A percentile compares a stretch with the other conserved stretches of the same genome.
phyloP scores from a whole-genome alignment of 2,329 filamentous ascomycete genomes.

The Geosmithia putterillii region DNA sequence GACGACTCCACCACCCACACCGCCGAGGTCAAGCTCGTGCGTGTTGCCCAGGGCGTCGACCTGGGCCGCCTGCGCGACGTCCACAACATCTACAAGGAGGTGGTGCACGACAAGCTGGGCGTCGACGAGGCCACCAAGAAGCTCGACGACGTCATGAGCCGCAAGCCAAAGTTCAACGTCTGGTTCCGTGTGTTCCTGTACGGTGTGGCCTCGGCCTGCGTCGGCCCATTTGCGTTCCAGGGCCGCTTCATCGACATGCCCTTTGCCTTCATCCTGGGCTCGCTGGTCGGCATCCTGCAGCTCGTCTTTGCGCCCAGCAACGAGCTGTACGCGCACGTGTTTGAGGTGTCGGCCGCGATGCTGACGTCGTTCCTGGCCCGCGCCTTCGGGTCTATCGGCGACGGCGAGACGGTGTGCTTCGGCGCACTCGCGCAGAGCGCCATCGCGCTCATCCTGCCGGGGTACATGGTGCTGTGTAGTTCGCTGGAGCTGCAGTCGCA shows the following conservation, averaged over 20 bases:
- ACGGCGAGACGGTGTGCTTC: conserved; percentile 54
- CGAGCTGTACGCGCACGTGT: conserved; percentile 49
- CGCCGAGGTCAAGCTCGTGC: conserved; percentile 67
- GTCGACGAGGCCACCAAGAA: conserved; percentile 56
- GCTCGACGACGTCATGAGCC: conserved; percentile 41
- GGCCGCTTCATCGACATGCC: conserved; percentile 69
- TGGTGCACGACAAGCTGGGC: conserved; percentile 64
- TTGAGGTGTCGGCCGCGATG: conserved; percentile 43
- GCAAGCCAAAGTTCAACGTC: conserved; percentile 31
- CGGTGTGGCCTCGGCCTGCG: conserved; percentile 61
- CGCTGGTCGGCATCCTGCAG: conserved; percentile 61
- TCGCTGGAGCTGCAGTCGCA: conserved; percentile 57
- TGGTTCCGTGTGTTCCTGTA: conserved; percentile 54
- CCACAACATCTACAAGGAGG: conserved; percentile 69
- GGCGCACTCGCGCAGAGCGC: conserved; percentile 61
- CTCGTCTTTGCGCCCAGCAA: conserved; percentile 63
- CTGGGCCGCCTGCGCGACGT: conserved; percentile 62
- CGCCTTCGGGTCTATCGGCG: conserved; percentile 53
- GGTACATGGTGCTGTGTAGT: conserved; percentile 33
- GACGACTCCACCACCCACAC: conserved; percentile 63
- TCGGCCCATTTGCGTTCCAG: conserved; percentile 71
- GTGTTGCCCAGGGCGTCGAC: conserved; percentile 56
- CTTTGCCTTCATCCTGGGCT: conserved; percentile 63
- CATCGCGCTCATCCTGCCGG: conserved; percentile 62
- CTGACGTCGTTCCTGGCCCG: conserved; percentile 57